Evolutionary conservation across 2,329 filamentous ascomycete genomes (phyloP), one percentile per base, ranked within the genome.

Genomic region (Pseudodiploospora longispora): DNA sequence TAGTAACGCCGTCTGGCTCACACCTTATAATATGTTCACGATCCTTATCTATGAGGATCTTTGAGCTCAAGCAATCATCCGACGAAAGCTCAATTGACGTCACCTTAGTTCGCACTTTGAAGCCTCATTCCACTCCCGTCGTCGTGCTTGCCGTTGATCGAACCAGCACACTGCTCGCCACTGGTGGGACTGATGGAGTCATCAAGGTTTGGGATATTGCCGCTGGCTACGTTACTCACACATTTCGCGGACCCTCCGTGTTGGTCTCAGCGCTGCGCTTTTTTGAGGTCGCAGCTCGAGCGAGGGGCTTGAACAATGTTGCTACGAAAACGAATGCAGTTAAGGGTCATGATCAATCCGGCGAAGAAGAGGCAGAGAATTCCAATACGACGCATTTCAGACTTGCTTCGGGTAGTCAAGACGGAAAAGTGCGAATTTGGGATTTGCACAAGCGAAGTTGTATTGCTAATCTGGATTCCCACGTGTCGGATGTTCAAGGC

Each of bases 121-220:
- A 95, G 63, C 89, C 93, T 6, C 93, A 97, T 60, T 77, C 81
- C 0, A 90, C 91, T 3, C 93, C 94, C 0, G 89, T 97, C 2
- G 83, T 95, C 2, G 87, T 91, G 6, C 73, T 91, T 10, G 82
- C 87, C 1, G 81, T 93, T 49, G 93, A 98, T 62, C 76, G 80
- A 43, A 95, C 90, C 1, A 85, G 90, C 57, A 95, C 91, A 2
- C 71, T 98, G 9, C 74, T 98, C 36, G 93, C 90, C 10, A 97
- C 91, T 10, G 93, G 94, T 50, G 87, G 87, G 40, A 90, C 93
- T 4, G 93, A 98, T 60, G 93, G 93, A 27, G 80, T 85, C 1
- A 87, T 97, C 56, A 98, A 98, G 64, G 83, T 98, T 42, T 98
- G 91, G 91, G 93, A 98, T 65, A 88, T 98, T 47, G 74, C 76